A percentile compares a stretch with the other conserved stretches of the same genome.
These are phyloP conservation scores for Friedmanniomyces endolithicus DNA, from an alignment of 495 filamentous ascomycete species.

Conservation along the genomic window DNA sequence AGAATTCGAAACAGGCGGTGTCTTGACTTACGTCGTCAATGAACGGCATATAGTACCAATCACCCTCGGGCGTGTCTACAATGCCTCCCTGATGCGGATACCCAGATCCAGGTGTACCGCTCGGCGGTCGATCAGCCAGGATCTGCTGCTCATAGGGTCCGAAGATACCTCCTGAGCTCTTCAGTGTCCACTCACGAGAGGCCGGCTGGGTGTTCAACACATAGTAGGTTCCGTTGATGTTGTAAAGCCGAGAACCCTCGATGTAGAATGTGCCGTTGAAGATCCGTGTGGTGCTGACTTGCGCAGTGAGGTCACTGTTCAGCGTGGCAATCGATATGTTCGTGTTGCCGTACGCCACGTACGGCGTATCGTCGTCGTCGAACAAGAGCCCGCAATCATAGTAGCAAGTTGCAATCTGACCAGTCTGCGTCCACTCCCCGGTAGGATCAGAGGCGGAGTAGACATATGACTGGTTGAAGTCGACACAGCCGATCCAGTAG, in stretches of 20 bases:
- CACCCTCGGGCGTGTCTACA: constrained; percentile 38
- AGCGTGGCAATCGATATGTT: constrained; percentile 34
- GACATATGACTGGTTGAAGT: constrained; percentile 37
- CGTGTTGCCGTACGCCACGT: constrained; percentile 43
- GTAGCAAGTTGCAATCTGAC: constrained; percentile 37
- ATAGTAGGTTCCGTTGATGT: constrained; percentile 42
- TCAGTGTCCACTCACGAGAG: constrained; percentile 37
- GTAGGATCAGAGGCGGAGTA: constrained; percentile 34
- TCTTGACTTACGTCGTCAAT: constrained; percentile 25
- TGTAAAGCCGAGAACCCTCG: constrained; percentile 47
- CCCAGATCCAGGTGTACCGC: constrained; percentile 31
- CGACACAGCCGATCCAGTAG: constrained; percentile 48
- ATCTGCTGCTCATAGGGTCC: constrained; percentile 9
- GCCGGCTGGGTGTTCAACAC: constrained; percentile 39
- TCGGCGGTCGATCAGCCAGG: constrained; percentile 21
- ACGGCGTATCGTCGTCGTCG: constrained; percentile 44
- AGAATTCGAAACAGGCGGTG: neutral
- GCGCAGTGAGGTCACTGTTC: constrained; percentile 30
- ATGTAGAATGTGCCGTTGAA: constrained; percentile 31
- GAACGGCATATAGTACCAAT: constrained; percentile 51
- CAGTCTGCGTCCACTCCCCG: constrained; percentile 32
- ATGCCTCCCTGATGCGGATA: constrained; percentile 44
- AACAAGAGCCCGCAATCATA: constrained; percentile 48
- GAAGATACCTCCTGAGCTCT: constrained; percentile 17
- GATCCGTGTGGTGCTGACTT: constrained; percentile 35